A percentile compares a stretch with the other conserved stretches of the same genome.
Evolutionary conservation across 306 rosid species (phyloP).

Genomic region (Prunus mongolica): DNA sequence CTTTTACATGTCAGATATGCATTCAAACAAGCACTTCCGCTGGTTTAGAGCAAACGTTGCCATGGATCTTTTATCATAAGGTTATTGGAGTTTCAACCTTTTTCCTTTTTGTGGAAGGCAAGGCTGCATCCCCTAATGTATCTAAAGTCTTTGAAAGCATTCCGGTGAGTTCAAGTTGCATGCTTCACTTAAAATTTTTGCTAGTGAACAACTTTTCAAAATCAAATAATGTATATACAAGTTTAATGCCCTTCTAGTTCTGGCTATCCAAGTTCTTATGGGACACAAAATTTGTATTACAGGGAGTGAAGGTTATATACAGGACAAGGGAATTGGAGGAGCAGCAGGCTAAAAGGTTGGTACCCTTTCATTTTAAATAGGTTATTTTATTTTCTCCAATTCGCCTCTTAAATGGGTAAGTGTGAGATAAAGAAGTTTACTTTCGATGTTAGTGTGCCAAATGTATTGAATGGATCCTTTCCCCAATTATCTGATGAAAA

Average conservation of each 20-base stretch:
- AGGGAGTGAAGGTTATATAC: slow-evolving; percentile 88
- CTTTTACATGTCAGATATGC: slow-evolving; percentile 50
- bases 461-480: background rate
- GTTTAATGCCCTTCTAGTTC: background rate
- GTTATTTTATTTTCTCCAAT: background rate
- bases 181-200: background rate
- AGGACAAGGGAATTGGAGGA: slow-evolving; percentile 91
- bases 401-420: background rate
- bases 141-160: slow-evolving; percentile 72
- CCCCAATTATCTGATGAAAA: background rate
- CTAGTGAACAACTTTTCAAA: background rate
- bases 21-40: slow-evolving; percentile 82
- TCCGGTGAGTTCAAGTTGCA: slow-evolving; percentile 57
- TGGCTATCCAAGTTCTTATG: slow-evolving; percentile 6
- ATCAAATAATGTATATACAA: background rate
- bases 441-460: background rate
- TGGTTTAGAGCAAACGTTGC: slow-evolving; percentile 82
- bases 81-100: slow-evolving; percentile 87
- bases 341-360: slow-evolving; percentile 84
- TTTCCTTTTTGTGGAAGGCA: slow-evolving; percentile 89
- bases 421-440: background rate
- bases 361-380: background rate
- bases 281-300: slow-evolving; percentile 11
- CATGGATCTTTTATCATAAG: slow-evolving; percentile 94
- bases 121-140: slow-evolving; percentile 83